Conservation (phyloP, 1,284 basidiomycete species). For the Cystobasidium slooffiae region DNA sequence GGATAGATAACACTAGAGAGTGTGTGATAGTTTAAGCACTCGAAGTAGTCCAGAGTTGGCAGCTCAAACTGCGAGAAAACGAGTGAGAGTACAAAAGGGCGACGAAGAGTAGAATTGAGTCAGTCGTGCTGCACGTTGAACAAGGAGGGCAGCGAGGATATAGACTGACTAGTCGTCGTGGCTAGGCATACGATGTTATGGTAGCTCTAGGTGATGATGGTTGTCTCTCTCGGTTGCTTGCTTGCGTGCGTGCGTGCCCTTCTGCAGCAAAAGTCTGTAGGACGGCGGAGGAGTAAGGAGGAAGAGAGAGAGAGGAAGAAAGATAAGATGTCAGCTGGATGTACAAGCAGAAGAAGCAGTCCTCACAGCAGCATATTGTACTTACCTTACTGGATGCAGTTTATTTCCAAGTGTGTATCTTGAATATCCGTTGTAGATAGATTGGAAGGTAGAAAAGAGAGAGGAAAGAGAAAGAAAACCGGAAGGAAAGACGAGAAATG, state of each 20-base stretch:
- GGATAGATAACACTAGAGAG: neutral
- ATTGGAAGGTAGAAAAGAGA: neutral
- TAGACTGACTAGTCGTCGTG: conserved; percentile 25
- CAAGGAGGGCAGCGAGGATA: neutral
- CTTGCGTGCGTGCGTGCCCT: neutral
- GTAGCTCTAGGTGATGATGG: neutral
- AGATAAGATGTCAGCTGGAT: neutral
- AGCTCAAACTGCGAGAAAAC: conserved; percentile 21
- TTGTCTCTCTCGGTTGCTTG: neutral
- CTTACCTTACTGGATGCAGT: too few species aligned
- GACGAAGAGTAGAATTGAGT: neutral
- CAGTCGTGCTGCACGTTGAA: neutral
- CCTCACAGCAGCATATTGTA: too few species aligned
- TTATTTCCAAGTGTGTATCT: too few species aligned
- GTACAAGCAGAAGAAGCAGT: too few species aligned
- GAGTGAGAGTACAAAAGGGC: neutral
- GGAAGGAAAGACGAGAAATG: neutral
- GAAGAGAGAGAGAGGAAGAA: neutral
- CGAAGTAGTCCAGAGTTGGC: conserved; percentile 33
- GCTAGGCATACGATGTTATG: conserved; percentile 20
- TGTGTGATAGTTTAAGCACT: conserved; percentile 12
- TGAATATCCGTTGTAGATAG: too few species aligned
- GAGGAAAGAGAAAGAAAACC: neutral
- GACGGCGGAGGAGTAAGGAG: neutral
- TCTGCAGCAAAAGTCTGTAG: neutral